Evolutionary conservation across 1,139 yeast genomes (phyloP).

Genomic region (Magnusiomyces starmeri): DNA sequence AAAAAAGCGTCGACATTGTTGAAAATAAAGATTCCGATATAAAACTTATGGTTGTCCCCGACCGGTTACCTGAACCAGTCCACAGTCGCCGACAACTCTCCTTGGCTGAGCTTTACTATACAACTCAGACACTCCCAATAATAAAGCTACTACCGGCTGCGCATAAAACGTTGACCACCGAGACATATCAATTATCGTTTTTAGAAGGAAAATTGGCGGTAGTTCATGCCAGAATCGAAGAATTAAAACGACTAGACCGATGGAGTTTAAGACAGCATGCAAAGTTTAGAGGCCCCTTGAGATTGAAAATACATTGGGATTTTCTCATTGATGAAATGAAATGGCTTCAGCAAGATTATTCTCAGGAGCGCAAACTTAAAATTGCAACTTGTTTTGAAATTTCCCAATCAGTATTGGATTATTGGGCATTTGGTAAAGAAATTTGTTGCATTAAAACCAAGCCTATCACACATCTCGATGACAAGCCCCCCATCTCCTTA

Average conservation of each 20-base stretch:
- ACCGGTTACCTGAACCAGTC: conserved; percentile 32
- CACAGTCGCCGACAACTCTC: conserved; percentile 36
- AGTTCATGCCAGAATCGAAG: conserved; percentile 88
- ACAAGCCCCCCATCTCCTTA: background rate
- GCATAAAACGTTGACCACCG: conserved; percentile 79
- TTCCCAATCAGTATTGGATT: conserved; percentile 68
- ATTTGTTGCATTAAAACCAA: conserved; percentile 49
- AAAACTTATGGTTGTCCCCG: conserved; percentile 32
- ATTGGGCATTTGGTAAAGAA: conserved; percentile 65
- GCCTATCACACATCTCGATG: conserved; percentile 32
- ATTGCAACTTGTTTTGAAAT: conserved; percentile 61
- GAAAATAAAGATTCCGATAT: conserved; percentile 24
- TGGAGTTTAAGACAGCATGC: conserved; percentile 92
- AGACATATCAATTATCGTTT: conserved; percentile 73
- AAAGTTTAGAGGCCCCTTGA: conserved; percentile 60
- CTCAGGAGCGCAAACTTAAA: conserved; percentile 62
- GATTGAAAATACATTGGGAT: conserved; percentile 60
- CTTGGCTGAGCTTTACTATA: conserved; percentile 75
- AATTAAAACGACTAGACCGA: conserved; percentile 72
- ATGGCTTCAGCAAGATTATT: conserved; percentile 80
- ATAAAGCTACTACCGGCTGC: conserved; percentile 75
- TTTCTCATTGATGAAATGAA: conserved; percentile 65
- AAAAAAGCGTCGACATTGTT: conserved; percentile 16
- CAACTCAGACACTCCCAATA: conserved; percentile 81
- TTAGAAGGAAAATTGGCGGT: conserved; percentile 93